These are phyloP conservation scores for Fusarium sp. DNA, from an alignment of 2,329 filamentous ascomycete species.

Conservation along the genomic window DNA sequence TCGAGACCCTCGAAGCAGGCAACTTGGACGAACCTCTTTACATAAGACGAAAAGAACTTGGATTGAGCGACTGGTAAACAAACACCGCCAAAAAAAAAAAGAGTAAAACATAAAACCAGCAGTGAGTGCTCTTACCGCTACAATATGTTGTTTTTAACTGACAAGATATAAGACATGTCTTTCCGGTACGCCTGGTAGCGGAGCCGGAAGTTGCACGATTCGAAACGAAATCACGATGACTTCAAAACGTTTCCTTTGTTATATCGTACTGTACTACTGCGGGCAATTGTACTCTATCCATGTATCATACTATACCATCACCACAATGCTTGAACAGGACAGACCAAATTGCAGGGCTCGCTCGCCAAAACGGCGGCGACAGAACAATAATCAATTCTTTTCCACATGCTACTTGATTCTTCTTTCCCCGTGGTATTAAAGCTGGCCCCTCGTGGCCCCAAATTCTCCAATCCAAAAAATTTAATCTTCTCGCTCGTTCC, in stretches of 20 bases:
- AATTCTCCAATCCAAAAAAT: not conserved
- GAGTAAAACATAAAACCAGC: not conserved
- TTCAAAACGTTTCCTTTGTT: not conserved
- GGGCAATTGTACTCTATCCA: not conserved
- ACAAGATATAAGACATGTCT: conserved; percentile 3
- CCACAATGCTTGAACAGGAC: not conserved
- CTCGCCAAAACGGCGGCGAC: conserved; percentile 23
- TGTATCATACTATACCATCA: not conserved
- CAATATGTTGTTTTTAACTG: not conserved
- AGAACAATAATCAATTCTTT: conserved; percentile 24
- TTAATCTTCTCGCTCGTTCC: conserved; percentile 2
- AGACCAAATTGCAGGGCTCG: conserved; percentile 12
- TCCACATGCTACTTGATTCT: conserved; percentile 1
- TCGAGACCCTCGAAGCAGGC: conserved; percentile 31
- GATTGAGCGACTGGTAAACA: conserved; percentile 32
- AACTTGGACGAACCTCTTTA: conserved; percentile 35
- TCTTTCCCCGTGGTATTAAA: conserved; percentile 18
- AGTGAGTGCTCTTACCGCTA: not conserved
- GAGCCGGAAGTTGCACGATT: conserved; percentile 8
- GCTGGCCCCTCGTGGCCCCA: not conserved
- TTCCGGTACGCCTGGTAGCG: conserved; percentile 18
- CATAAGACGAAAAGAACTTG: conserved; percentile 25
- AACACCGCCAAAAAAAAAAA: not conserved
- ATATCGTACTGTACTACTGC: not conserved
- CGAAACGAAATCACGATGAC: conserved; percentile 21